These are phyloP conservation scores for Udeniomyces megalosporus DNA, from an alignment of 768 basidiomycete species.

Conservation along the genomic window DNA sequence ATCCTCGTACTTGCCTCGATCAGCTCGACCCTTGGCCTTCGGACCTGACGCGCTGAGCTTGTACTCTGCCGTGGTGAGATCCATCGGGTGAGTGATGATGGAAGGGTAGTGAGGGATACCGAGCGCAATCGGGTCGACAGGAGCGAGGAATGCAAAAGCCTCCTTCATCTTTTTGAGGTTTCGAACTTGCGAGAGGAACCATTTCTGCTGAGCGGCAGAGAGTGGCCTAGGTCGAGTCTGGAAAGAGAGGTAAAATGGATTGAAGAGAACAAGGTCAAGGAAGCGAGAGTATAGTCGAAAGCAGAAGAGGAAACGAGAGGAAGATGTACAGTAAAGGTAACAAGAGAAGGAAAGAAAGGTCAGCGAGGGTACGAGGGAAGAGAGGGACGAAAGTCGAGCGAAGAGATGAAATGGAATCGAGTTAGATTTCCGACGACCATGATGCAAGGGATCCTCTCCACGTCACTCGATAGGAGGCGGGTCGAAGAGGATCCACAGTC, in stretches of 20 bases:
- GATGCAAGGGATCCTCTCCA: background rate
- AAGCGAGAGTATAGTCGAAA: background rate
- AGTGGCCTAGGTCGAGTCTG: conserved; percentile 27
- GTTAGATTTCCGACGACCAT: background rate
- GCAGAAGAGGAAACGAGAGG: background rate
- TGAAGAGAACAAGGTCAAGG: background rate
- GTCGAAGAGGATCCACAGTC: background rate
- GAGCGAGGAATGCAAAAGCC: conserved; percentile 58
- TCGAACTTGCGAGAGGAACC: conserved; percentile 58
- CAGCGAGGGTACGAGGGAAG: background rate
- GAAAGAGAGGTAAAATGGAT: background rate
- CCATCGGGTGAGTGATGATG: conserved; percentile 85
- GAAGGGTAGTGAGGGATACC: conserved; percentile 63
- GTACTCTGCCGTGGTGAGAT: conserved; percentile 76
- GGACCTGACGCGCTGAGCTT: conserved; percentile 51
- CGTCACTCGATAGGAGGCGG: background rate
- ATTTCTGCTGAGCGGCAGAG: conserved; percentile 57
- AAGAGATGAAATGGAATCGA: too few species aligned
- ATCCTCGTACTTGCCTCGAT: conserved; percentile 39
- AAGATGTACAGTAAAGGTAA: background rate
- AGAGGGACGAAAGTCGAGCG: background rate
- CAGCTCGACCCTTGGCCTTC: conserved; percentile 49
- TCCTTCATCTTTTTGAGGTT: conserved; percentile 76
- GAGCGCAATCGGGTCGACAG: conserved; percentile 68
- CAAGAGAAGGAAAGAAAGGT: background rate